These are phyloP conservation scores for Ustilago bromivora DNA, from an alignment of 1,284 basidiomycete genomes.

Conservation along the genomic window DNA sequence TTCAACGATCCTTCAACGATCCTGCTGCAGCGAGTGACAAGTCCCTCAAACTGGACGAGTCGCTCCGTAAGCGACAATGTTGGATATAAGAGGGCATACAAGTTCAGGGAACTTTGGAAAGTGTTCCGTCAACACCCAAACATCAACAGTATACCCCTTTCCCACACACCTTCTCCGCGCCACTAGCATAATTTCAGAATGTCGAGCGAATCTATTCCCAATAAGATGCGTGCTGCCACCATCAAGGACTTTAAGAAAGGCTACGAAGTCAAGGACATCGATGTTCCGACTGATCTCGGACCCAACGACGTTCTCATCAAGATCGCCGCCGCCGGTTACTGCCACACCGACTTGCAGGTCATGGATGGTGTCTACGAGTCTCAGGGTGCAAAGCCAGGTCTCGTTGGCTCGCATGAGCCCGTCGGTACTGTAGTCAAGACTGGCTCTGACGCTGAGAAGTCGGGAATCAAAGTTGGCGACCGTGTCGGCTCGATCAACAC, in stretches of 20 bases:
- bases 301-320: conserved; percentile 48
- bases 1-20: background rate
- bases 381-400: conserved; percentile 53
- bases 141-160: conserved; percentile 1
- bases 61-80: background rate
- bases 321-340: conserved; percentile 59
- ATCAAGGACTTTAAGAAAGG: conserved; percentile 61
- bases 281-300: conserved; percentile 47
- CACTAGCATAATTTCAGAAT: conserved; percentile 17
- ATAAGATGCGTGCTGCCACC: conserved; percentile 56
- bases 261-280: conserved; percentile 54
- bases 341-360: conserved; percentile 64
- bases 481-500: conserved; percentile 67
- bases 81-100: background rate
- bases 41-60: background rate
- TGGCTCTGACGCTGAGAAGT: conserved; percentile 39
- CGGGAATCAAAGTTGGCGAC: conserved; percentile 60
- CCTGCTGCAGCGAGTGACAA: background rate
- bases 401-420: conserved; percentile 63
- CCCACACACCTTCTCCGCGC: background rate
- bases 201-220: conserved; percentile 49
- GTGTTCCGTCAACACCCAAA: background rate
- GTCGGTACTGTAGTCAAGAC: conserved; percentile 57
- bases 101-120: background rate
- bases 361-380: conserved; percentile 57